Evolutionary conservation across 2,329 filamentous ascomycete genomes (phyloP), one percentile per base, ranked within the genome.

Genomic region (Salinomyces thailandicus): DNA sequence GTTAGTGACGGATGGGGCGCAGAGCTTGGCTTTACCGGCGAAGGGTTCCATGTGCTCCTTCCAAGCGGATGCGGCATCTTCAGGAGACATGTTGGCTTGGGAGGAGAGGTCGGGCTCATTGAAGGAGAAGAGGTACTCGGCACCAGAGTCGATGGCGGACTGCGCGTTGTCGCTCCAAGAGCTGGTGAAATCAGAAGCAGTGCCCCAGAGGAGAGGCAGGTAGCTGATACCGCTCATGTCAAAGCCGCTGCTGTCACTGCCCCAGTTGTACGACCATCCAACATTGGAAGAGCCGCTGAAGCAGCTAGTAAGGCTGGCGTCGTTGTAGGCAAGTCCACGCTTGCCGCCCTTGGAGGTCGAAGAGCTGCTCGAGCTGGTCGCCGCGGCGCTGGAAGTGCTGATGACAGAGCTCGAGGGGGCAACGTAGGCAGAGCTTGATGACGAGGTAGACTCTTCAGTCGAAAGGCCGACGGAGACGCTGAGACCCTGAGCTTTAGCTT

Each of bases 181-280:
- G 36, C 48, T 37, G 38, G 66, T 66, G 56, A 72, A 66, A 9
- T 60, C 57, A 7, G 51, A 38, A 9, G 47, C 47, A 37, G 67
- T 57, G 36, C 72, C 69, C 56, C 53, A 61, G 32, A 83, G 71
- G 61, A 75, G 81, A 45, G 82, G 81, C 36, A 81, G 68, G 62
- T 67, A 86, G 51, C 70, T 64, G 50, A 77, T 52, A 33, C 53
- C 54, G 14, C 58, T 54, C 22, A 26, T 26, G 12, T 50, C 41
- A 36, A 67, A 53, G 7, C 69, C 62, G 26, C 63, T 62, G 41
- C 62, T 58, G 32, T 64, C 50, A 8, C 44, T 45, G 31, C 62
- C 75, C 80, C 80, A 85, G 71, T 82, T 82, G 69, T 81, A 81
- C 32, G 62, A 69, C 75, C 79, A 84, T 27, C 61, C 59, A 52